Percentiles rank a stretch among this genome's conserved stretches.
phyloP scores from a whole-genome alignment of 164 flowering plant species.

The Chloranthus sessilifolius region DNA sequence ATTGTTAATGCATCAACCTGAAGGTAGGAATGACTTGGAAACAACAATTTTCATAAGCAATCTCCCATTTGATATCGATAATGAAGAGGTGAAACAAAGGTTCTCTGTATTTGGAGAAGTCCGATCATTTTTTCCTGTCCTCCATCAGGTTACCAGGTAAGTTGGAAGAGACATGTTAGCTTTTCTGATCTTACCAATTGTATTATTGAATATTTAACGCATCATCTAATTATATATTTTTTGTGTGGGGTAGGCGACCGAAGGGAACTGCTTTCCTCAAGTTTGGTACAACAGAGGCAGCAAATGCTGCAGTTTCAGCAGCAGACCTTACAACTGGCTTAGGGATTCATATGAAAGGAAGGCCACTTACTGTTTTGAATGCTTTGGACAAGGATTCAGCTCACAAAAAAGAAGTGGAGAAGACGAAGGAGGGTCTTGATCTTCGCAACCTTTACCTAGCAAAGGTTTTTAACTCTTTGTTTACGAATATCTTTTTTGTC shows the following conservation, averaged over 20 bases:
- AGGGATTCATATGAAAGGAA: slow-evolving; percentile 76
- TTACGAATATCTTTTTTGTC: no score
- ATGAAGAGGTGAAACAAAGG: slow-evolving; percentile 74
- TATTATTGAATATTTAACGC: background rate
- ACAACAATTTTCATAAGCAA: slow-evolving; percentile 75
- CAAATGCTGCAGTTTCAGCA: slow-evolving; percentile 65
- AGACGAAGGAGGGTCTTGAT: slow-evolving; percentile 57
- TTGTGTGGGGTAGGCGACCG: slow-evolving; percentile 63
- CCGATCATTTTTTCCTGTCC: slow-evolving; percentile 71
- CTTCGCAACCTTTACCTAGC: slow-evolving; percentile 87
- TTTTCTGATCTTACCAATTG: background rate
- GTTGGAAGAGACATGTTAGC: slow-evolving; percentile 5
- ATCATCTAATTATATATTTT: no score
- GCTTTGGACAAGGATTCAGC: slow-evolving; percentile 90
- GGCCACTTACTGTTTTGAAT: slow-evolving; percentile 67
- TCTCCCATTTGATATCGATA: slow-evolving; percentile 72
- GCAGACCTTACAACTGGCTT: slow-evolving; percentile 46
- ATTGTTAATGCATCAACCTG: slow-evolving; percentile 13
- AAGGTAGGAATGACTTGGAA: slow-evolving; percentile 49
- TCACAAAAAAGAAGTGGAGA: slow-evolving; percentile 55
- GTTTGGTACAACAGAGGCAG: slow-evolving; percentile 58
- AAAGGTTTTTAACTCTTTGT: slow-evolving; percentile 42
- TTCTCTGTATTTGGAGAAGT: slow-evolving; percentile 82
- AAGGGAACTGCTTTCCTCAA: slow-evolving; percentile 92
- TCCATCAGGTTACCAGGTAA: slow-evolving; percentile 82